Percentiles rank a stretch among this genome's conserved stretches.
phyloP scores from a whole-genome alignment of 1,284 basidiomycete species.

The Leccinum proximum region DNA sequence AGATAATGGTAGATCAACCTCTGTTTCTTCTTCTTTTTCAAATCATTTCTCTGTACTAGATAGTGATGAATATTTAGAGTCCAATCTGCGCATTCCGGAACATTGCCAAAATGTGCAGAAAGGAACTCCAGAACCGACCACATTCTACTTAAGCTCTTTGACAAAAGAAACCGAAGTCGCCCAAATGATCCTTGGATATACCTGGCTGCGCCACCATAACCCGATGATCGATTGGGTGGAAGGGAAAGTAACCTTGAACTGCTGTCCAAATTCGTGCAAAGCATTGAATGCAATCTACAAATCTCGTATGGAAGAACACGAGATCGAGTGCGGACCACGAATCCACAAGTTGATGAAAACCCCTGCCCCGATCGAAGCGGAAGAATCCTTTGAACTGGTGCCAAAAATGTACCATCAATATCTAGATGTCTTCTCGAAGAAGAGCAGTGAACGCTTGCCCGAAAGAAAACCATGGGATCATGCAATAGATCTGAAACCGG shows the following conservation, averaged over 20 bases:
- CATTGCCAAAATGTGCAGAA: too few relatives aligned
- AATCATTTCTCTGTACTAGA: too few relatives aligned
- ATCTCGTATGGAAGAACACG: not conserved
- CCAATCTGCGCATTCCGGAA: too few relatives aligned
- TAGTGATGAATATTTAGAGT: too few relatives aligned
- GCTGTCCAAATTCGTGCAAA: not conserved
- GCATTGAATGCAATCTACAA: not conserved
- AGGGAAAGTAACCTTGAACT: not conserved
- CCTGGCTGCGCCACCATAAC: not conserved
- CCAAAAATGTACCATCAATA: not conserved
- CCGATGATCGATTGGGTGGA: not conserved
- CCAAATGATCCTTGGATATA: not conserved
- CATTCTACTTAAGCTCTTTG: too few relatives aligned
- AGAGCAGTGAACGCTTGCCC: not conserved
- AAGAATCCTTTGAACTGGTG: not conserved
- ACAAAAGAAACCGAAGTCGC: too few relatives aligned
- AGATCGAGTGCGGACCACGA: rapidly evolving
- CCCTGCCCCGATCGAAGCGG: not conserved
- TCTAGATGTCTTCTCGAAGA: not conserved
- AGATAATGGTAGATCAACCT: too few relatives aligned
- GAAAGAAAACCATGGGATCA: not conserved
- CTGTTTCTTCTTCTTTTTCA: too few relatives aligned
- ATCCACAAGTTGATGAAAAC: too few relatives aligned
- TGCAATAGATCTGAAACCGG: not conserved
- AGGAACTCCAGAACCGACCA: too few relatives aligned